phyloP scores from a whole-genome alignment of 2,329 filamentous ascomycete genomes.

The Raffaelea albimanens region DNA sequence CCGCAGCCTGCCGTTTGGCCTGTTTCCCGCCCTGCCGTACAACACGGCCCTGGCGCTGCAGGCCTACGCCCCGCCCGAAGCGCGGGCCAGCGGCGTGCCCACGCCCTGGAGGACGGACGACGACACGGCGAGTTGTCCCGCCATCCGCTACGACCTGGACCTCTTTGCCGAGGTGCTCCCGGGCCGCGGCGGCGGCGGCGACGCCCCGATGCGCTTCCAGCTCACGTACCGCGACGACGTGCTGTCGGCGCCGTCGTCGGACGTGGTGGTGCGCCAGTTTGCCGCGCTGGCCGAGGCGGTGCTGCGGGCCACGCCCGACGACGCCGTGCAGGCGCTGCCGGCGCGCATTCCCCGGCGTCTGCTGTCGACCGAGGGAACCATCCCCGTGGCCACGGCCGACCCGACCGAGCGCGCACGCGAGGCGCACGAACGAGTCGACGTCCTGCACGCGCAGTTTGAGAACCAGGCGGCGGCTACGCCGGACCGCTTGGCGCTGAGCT shows the following conservation, averaged over 20 bases:
- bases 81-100: no score
- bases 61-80: constrained; percentile 13
- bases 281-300: constrained; percentile 10
- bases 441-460: constrained; percentile 18
- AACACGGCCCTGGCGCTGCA: constrained; percentile 25
- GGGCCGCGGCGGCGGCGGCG: neutral
- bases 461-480: constrained; percentile 13
- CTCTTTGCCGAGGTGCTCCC: constrained; percentile 12
- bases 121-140: constrained; percentile 4
- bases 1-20: constrained; percentile 16
- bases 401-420: neutral
- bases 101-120: neutral
- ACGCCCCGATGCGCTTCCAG: constrained; percentile 7
- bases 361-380: constrained; percentile 3
- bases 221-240: constrained; percentile 10
- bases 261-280: constrained; percentile 13
- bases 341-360: constrained; percentile 8
- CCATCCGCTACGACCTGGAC: constrained; percentile 13
- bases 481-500: constrained; percentile 8
- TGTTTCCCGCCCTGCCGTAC: constrained; percentile 21
- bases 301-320: constrained; percentile 6
- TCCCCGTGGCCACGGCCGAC: neutral
- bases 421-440: constrained; percentile 10
- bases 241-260: constrained; percentile 12
- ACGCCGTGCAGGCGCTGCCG: constrained; percentile 8